Evolutionary conservation across 2,329 filamentous ascomycete genomes (phyloP).

Genomic region (Trichoderma sp.): DNA sequence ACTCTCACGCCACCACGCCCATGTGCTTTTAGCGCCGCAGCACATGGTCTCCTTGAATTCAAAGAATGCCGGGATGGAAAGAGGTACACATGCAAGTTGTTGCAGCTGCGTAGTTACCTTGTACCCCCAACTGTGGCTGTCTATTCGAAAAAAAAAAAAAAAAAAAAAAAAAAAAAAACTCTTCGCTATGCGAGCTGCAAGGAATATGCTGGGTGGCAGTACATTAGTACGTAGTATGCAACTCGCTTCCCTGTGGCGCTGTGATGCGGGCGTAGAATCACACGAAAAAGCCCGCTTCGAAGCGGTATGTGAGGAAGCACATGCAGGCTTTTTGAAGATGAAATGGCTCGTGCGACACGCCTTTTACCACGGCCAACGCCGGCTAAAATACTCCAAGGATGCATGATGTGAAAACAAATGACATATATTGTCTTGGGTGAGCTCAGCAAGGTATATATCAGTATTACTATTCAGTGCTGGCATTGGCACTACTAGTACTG

Average conservation of each 20-base stretch:
- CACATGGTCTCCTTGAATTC: constrained; percentile 1
- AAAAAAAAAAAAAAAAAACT: background rate
- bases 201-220: background rate
- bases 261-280: constrained; percentile 14
- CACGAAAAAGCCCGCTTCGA: background rate
- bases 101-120: background rate
- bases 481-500: too few relatives aligned
- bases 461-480: too few relatives aligned
- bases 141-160: background rate
- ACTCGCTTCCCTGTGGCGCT: constrained; percentile 19
- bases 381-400: background rate
- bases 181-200: background rate
- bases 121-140: background rate
- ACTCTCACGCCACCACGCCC: constrained; percentile 6
- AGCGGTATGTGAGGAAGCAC: background rate
- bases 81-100: background rate
- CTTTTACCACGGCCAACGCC: background rate
- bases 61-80: background rate
- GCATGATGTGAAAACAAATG: background rate
- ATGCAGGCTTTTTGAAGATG: background rate
- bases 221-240: background rate
- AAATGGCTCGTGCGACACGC: background rate
- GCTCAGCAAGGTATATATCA: background rate
- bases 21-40: constrained; percentile 12
- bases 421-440: background rate